Conservation (phyloP, 768 basidiomycete species). For the Mycena galericulata region DNA sequence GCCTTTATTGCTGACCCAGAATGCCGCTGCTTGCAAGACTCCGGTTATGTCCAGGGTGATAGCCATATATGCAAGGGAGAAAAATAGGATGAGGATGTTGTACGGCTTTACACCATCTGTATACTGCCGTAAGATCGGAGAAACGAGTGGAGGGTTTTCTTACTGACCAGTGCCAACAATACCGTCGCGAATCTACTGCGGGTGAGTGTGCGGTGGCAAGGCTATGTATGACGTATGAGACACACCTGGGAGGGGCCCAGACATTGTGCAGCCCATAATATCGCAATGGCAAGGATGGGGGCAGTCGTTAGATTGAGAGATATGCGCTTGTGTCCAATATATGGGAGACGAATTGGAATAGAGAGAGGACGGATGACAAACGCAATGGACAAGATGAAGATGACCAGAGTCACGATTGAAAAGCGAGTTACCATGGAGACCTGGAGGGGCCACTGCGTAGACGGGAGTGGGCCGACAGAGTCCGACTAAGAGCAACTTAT, state of each 20-base stretch:
- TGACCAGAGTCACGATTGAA: conserved; percentile 61
- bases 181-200: conserved; percentile 69
- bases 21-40: conserved; percentile 86
- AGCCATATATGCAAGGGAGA: conserved; percentile 92
- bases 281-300: conserved; percentile 62
- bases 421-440: conserved; percentile 56
- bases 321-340: conserved; percentile 47
- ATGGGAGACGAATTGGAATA: conserved; percentile 51
- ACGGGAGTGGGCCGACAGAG: too few relatives aligned
- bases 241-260: conserved; percentile 50
- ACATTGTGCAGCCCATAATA: conserved; percentile 69
- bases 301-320: conserved; percentile 65
- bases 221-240: conserved; percentile 2
- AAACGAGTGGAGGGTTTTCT: too few relatives aligned
- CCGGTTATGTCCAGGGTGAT: conserved; percentile 93
- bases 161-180: conserved; percentile 70
- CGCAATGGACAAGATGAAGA: conserved; percentile 65
- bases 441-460: neutral
- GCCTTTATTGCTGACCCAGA: conserved; percentile 87
- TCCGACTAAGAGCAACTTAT: neutral
- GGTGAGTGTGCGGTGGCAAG: neutral
- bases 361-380: conserved; percentile 62
- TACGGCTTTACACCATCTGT: conserved; percentile 86
- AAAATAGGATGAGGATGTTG: conserved; percentile 93
- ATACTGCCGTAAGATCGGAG: conserved; percentile 10